Evolutionary conservation across 257 asterid genomes (phyloP).

Genomic region (Jacaranda mimosifolia): DNA sequence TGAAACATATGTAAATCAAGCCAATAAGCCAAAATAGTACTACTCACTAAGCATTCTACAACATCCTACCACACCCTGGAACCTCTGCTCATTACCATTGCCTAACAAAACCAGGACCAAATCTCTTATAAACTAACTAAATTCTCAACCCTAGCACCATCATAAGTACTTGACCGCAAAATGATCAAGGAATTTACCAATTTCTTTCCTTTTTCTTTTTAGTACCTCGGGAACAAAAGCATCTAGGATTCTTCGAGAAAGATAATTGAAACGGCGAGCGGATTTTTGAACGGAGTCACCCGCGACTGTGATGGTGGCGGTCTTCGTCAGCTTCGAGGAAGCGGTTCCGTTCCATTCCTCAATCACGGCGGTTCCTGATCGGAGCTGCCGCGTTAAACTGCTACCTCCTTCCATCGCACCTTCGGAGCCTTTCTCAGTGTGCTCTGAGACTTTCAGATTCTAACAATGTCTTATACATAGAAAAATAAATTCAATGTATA

Average conservation of each 20-base stretch:
- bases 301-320: slow-evolving; percentile 70
- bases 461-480: too few species aligned
- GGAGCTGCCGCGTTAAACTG: slow-evolving; percentile 32
- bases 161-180: neutral
- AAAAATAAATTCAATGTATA: too few species aligned
- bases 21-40: neutral
- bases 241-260: slow-evolving; percentile 77
- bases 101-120: slow-evolving; percentile 14
- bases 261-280: slow-evolving; percentile 65
- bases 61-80: slow-evolving; percentile 11
- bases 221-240: slow-evolving; percentile 96
- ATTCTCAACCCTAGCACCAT: neutral
- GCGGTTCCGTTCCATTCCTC: slow-evolving; percentile 99
- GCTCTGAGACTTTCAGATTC: slow-evolving; percentile 14
- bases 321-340: slow-evolving; percentile 72
- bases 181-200: neutral
- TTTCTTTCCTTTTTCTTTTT: too few species aligned
- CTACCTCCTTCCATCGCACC: slow-evolving; percentile 41
- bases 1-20: neutral
- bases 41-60: neutral
- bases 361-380: slow-evolving; percentile 53
- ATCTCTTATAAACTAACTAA: neutral
- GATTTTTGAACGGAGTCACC: slow-evolving; percentile 59
- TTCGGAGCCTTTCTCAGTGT: slow-evolving; percentile 13
- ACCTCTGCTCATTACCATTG: neutral